Evolutionary conservation across 139 green algal genomes (phyloP).

Genomic region (Eudorina sp.): DNA sequence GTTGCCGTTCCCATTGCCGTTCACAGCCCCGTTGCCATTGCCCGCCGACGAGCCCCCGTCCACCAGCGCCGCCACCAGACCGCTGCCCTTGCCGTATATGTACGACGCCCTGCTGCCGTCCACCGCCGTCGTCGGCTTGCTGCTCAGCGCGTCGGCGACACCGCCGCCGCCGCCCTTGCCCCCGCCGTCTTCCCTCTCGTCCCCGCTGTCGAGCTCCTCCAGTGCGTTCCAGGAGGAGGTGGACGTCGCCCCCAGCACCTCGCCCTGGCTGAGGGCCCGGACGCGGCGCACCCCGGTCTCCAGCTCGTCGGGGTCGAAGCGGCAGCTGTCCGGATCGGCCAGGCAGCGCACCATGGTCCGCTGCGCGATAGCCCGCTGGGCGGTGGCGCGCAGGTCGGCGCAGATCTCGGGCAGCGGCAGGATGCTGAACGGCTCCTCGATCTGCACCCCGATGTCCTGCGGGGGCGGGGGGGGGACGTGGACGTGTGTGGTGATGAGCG

Average conservation of each 20-base stretch:
- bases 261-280: background rate
- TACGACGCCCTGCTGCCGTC: background rate
- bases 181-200: too few species aligned
- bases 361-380: background rate
- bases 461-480: background rate
- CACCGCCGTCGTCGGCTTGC: too few species aligned
- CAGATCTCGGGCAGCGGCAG: constrained; percentile 59
- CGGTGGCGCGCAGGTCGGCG: constrained; percentile 11
- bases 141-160: background rate
- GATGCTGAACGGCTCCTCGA: constrained; percentile 73
- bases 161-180: too few species aligned
- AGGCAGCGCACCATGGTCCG: constrained; percentile 37
- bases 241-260: too few species aligned
- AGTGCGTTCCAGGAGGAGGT: too few species aligned
- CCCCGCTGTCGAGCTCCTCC: too few species aligned
- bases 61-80: background rate
- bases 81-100: background rate
- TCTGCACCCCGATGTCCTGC: constrained; percentile 67
- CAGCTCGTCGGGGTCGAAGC: background rate
- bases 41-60: too few species aligned
- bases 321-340: constrained; percentile 15
- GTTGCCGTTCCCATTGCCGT: background rate
- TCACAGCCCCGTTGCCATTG: too few species aligned
- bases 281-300: background rate
- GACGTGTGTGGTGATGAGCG: too few species aligned